Base-by-base conservation (phyloP, 2,329 filamentous ascomycete species). In the Paecilomyces dactylethromorphus region DNA sequence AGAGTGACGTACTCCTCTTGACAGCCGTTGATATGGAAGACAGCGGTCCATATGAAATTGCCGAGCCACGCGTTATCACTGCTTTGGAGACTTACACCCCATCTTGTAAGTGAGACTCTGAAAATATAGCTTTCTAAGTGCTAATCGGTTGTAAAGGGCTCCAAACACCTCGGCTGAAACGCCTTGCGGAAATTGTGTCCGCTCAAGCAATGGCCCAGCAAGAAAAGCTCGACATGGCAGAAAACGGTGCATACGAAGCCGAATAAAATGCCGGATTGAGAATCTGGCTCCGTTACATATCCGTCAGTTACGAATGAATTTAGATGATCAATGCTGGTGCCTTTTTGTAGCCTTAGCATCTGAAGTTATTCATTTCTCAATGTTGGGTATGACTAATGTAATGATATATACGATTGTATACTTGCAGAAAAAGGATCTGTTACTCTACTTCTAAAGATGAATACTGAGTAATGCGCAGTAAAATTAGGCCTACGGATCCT, bases 11-110 rank as follows among this genome's bases (percentile, higher is more conserved):
- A 2, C 83, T 99, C 56, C 85, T 99, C 59, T 82, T 99, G 53
- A 89, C 93, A 59, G 92, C 94, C 54, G 92, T 99, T 60, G 94
- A 99, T 74, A 97, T 99, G 92, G 94, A 99, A 71, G 94, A 99
- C 78, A 96, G 91, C 68, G 94, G 94, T 24, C 94, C 93, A 26
- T 99, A 99, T 71, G 94, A 97, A 76, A 99, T 99, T 74, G 94
- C 94, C 13, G 94, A 99, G 76, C 94, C 94, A 29, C 86, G 94
- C 72, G 90, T 91, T 57, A 99, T 99, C 70, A 97, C 92, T 3
- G 94, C 94, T 56, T 79, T 99, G 65, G 94, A 99, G 79, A 99
- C 94, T 13, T 99, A 99, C 74, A 97, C 94, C 55, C 94, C 94
- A 63, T 96, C 92, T 66, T 99, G 93, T 94, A 82, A 84, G 90